A percentile compares a stretch with the other conserved stretches of the same genome.
phyloP scores from a whole-genome alignment of 1,284 basidiomycete genomes.

The Boletus sp. region DNA sequence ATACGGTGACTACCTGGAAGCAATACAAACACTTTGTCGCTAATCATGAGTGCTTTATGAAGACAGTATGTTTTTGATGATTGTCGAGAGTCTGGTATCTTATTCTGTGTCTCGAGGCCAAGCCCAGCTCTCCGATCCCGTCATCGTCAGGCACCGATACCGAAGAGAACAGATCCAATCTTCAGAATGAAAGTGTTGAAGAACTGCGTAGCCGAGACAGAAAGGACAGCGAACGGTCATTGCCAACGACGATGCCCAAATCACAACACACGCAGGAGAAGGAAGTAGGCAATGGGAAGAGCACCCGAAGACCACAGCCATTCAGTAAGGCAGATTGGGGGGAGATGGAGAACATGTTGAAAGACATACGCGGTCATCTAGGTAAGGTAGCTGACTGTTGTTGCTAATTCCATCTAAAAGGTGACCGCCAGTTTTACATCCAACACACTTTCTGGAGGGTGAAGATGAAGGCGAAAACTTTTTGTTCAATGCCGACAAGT shows the following conservation, averaged over 20 bases:
- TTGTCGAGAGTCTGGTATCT: not conserved
- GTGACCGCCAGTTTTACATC: conserved; percentile 61
- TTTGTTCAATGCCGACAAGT: conserved; percentile 86
- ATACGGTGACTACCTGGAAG: conserved; percentile 89
- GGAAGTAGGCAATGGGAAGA: conserved; percentile 24
- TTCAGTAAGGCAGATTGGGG: conserved; percentile 80
- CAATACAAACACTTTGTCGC: conserved; percentile 84
- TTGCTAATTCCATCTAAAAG: not conserved
- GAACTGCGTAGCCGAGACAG: conserved; percentile 17
- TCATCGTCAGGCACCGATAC: conserved; percentile 55
- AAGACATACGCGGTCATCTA: conserved; percentile 77
- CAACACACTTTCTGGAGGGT: conserved; percentile 80
- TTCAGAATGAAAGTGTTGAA: conserved; percentile 20
- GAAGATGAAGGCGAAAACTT: conserved; percentile 87
- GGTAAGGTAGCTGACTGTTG: conserved; percentile 47
- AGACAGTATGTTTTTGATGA: conserved; percentile 44
- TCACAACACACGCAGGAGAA: conserved; percentile 20
- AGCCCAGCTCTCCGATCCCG: conserved; percentile 44
- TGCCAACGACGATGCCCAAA: conserved; percentile 11
- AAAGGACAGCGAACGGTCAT: conserved; percentile 20
- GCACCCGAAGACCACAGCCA: conserved; percentile 56
- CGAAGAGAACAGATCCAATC: conserved; percentile 39
- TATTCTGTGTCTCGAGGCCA: conserved; percentile 36
- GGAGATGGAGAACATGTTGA: conserved; percentile 82
- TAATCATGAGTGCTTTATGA: conserved; percentile 73